Conservation (phyloP, 2,329 filamentous ascomycete genomes). For the Chaetoscypha palmicola region DNA sequence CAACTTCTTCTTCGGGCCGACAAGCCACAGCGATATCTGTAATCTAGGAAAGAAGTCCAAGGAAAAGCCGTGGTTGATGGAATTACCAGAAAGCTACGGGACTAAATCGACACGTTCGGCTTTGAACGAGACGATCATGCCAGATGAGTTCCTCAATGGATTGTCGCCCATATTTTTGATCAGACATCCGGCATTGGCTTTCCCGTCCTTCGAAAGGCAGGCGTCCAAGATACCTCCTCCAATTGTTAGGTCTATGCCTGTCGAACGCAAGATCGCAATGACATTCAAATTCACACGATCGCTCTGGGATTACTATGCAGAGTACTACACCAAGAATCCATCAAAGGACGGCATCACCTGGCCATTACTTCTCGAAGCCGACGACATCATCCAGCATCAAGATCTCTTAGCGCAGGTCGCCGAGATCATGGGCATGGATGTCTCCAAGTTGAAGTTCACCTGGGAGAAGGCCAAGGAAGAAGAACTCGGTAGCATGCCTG, state of each 20-base stretch:
- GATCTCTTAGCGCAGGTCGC: slow-evolving; percentile 26
- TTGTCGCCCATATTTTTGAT: slow-evolving; percentile 34
- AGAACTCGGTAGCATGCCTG: background rate
- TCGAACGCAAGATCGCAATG: slow-evolving; percentile 17
- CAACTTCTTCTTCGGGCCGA: slow-evolving; percentile 27
- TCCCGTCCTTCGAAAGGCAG: slow-evolving; percentile 29
- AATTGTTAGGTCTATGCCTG: background rate
- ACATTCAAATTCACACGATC: slow-evolving; percentile 29
- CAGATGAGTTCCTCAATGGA: slow-evolving; percentile 32
- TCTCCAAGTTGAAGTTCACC: slow-evolving; percentile 26
- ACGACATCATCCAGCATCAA: slow-evolving; percentile 33
- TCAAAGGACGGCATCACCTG: slow-evolving; percentile 8
- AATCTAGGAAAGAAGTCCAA: slow-evolving; percentile 3
- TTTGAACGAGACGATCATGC: slow-evolving; percentile 29
- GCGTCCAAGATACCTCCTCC: background rate
- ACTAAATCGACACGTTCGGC: background rate
- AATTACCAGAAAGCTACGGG: background rate
- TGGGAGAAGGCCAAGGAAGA: slow-evolving; percentile 24
- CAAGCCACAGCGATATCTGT: slow-evolving; percentile 12
- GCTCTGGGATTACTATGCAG: slow-evolving; percentile 32
- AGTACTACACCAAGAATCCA: slow-evolving; percentile 11
- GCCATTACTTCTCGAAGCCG: slow-evolving; percentile 33
- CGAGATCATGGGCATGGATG: slow-evolving; percentile 30
- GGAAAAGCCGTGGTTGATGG: slow-evolving; percentile 2
- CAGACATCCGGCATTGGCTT: slow-evolving; percentile 35